Evolutionary conservation across 495 filamentous ascomycete genomes (phyloP), one percentile per base, ranked within the genome.

Genomic region (Glonium stellatum): DNA sequence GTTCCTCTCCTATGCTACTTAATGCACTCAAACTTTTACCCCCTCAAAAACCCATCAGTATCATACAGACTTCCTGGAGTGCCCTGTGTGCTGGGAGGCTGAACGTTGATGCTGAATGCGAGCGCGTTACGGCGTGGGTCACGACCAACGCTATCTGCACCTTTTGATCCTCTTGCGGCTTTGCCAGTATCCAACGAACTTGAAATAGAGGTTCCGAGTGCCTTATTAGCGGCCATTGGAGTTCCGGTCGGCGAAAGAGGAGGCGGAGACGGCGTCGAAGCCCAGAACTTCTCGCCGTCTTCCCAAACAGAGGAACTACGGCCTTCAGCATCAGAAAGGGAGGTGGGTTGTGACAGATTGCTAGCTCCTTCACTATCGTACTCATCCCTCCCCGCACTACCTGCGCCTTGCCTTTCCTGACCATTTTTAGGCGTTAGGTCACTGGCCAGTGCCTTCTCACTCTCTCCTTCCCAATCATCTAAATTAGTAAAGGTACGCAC

Each of bases 41-140:
- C 22, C 21, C 54, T 57, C 41, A 67, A 53, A 59, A 67, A 64
- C 54, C 65, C 65, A 6, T 67, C 39, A 0, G 23, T 39, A 61
- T 67, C 65, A 61, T 67, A 67, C 61, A 67, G 54, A 48, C 65
- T 67, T 41, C 61, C 61, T 25, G 60, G 64, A 34, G 60, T 67
- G 35, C 58, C 64, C 8, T 47, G 44, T n/a, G n/a, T 39, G 58
- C 61, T 64, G 1, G 61, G 53, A 41, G 58, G 53, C 37, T 58
- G 37, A 15, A 61, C 54, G n/a, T 46, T 27, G 39, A 63, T 61
- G 9, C 19, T 51, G 19, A 51, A 18, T 35, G 27, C 27, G 27
- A 31, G 27, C 27, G 27, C 27, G 27, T 31, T 31, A 6, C 27
- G 27, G 27, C 27, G 27, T 31, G 27, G 27, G 27, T 31, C 27